Base-by-base conservation (phyloP, 106 monocot species). In the Apostasia shenzhenica region DNA sequence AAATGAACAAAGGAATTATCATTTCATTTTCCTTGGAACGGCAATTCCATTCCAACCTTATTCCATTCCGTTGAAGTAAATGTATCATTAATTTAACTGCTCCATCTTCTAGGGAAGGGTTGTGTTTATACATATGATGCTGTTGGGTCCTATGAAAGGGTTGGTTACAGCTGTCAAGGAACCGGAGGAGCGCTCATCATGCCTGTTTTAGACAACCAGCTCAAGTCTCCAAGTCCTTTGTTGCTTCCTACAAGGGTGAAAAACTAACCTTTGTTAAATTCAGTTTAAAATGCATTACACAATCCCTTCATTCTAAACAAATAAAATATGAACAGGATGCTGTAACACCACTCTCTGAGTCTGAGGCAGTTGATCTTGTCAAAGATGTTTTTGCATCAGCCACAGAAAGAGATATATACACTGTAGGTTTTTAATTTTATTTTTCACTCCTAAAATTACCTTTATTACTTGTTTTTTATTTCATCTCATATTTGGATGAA, bases 381-480 rank as follows among this genome's bases (percentile, higher is more conserved):
- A 95, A 95, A 78, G 95, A 95, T 74, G 95, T 95, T 50, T 91
- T 95, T 79, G 91, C 95, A 12, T 95, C 91, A 0, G 95, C 95
- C 46, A 88, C 95, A 45, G 95, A 95, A 71, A 86, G 91, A 61
- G 91, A 95, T 66, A 95, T 95, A 51, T 95, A 91, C 81, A 88
- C 95, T 48, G 95, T 95, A 86, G 37, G 81, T 71, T 44, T 12
- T 45, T 2, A n/a, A 61, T 45, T 45, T 55, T 49, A 54, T 37
- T 42, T 50, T 38, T 13, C 42, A 45, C 5, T 61, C 37, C 7
- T 40, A 2, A 11, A 26, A 26, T 26, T 26, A 26, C 26, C 26
- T 26, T 26, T 26, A 26, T 26, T 26, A 26, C 26, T 26, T 26
- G 26, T 26, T 26, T 26, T 26, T 26, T 26, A 26, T 26, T 26